These are phyloP conservation scores for Teratosphaeria epicoccoides DNA, from an alignment of 2,329 filamentous ascomycete species.

Conservation along the genomic window DNA sequence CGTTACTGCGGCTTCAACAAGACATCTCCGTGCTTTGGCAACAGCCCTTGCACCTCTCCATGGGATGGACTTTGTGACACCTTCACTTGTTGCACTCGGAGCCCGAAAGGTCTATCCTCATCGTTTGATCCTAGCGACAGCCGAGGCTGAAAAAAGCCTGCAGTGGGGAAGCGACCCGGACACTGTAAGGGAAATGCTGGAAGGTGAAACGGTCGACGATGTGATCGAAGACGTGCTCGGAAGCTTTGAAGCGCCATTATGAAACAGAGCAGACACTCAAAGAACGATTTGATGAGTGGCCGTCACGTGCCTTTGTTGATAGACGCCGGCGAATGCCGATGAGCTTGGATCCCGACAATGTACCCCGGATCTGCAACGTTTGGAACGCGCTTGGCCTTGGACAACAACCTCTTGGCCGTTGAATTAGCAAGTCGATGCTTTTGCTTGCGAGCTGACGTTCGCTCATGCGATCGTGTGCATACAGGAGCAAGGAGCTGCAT, in stretches of 20 bases:
- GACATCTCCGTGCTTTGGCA: conserved; percentile 50
- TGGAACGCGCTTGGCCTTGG: neutral
- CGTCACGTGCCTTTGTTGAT: neutral
- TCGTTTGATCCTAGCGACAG: conserved; percentile 58
- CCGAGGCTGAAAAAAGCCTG: conserved; percentile 71
- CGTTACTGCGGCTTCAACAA: conserved; percentile 66
- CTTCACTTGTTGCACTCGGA: conserved; percentile 72
- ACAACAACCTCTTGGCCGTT: neutral
- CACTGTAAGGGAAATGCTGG: conserved; percentile 57
- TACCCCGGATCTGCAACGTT: neutral
- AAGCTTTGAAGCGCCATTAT: conserved; percentile 45
- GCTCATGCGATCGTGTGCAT: neutral
- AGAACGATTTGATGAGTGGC: no score
- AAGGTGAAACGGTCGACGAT: conserved; percentile 44
- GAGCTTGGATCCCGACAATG: neutral
- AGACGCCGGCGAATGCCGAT: neutral
- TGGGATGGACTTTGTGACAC: conserved; percentile 67
- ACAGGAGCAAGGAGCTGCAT: no score
- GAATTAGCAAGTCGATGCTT: neutral
- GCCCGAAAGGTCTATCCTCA: conserved; percentile 81
- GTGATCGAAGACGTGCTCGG: conserved; percentile 50
- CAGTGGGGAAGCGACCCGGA: conserved; percentile 79
- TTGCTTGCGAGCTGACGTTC: neutral
- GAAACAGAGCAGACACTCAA: no score
- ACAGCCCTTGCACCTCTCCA: conserved; percentile 72